Conservation (phyloP, 208 protist genomes). For the Leishmania major region DNA sequence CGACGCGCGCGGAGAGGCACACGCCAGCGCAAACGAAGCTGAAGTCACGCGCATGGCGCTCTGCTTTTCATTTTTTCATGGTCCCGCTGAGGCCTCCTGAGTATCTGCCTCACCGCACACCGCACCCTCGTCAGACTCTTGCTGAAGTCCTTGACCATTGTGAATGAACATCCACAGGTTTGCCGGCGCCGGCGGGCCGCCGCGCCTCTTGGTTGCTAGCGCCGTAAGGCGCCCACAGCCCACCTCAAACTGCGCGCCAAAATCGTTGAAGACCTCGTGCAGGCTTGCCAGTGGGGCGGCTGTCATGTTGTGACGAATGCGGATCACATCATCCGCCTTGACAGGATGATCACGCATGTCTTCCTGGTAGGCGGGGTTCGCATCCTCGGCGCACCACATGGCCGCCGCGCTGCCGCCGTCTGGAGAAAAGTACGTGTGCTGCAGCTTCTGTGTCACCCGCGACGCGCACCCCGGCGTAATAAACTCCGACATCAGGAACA, state of each 20-base stretch:
- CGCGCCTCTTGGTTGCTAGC: constrained; percentile 49
- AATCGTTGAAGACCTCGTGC: constrained; percentile 84
- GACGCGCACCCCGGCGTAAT: constrained; percentile 64
- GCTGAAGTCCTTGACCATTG: constrained; percentile 41
- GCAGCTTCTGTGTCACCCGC: constrained; percentile 68
- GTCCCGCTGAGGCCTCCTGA: not conserved
- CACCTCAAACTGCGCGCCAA: constrained; percentile 84
- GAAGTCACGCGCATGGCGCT: not conserved
- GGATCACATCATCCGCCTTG: constrained; percentile 61
- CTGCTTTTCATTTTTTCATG: not conserved
- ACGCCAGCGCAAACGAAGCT: not conserved
- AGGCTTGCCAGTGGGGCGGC: constrained; percentile 64
- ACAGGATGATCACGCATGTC: constrained; percentile 88
- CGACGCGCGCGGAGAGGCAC: not conserved
- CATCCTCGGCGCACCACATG: constrained; percentile 83
- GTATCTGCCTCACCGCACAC: not conserved
- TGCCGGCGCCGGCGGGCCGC: constrained; percentile 38
- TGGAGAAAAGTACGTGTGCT: constrained; percentile 86
- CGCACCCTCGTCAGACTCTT: constrained; percentile 5
- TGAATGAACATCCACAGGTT: constrained; percentile 89
- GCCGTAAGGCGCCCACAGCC: constrained; percentile 55
- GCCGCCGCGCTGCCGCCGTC: constrained; percentile 61
- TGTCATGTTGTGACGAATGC: constrained; percentile 86
- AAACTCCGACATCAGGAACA: constrained; percentile 78
- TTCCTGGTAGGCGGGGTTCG: constrained; percentile 75